Evolutionary conservation across 306 rosid species (phyloP), one percentile per base, ranked within the genome.

Genomic region (Quercus dentata): DNA sequence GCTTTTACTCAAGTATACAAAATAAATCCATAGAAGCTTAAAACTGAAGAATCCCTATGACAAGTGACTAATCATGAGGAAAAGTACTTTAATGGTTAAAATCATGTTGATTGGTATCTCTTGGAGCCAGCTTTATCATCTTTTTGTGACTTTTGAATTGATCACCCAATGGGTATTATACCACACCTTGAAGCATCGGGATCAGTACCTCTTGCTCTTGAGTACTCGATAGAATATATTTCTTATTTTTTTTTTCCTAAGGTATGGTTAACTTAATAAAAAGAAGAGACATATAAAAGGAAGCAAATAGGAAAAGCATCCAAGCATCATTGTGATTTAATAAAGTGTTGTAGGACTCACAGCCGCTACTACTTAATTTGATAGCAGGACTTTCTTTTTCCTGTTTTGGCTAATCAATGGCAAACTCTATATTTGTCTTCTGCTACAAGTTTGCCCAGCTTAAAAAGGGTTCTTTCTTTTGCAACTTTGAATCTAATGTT

Each of bases 51-150:
- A 85, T 89, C 87, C 76, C 74, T 56, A 74, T 71, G 85, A 83
- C 74, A 88, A 82, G 80, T 82, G 98, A 88, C 89, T 78, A 87
- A 92, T 92, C 89, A 92, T 90, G 88, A 77, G 84, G 71, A 69
- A 77, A 85, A 76, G 27, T n/a, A 84, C 87, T 89, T 87, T 79
- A 71, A 61, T 84, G 30, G 82, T 79, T 87, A 82, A 84, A 83
- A 74, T 80, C 54, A 46, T 80, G 73, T 80, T 84, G 79, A 76
- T 56, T 46, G 80, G 83, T 78, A 81, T 87, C 87, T 67, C 80
- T 51, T 74, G 80, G 57, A 80, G 59, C 76, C 62, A 77, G 71
- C 84, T 80, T 80, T 77, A 18, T 73, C 69, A 63, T 55, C 77
- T 78, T 65, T 76, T 83, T 38, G 71, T 78, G 82, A 85, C 77